Evolutionary conservation across 78 protist genomes (phyloP).

Genomic region (Dictyostelium brefeldianum): DNA sequence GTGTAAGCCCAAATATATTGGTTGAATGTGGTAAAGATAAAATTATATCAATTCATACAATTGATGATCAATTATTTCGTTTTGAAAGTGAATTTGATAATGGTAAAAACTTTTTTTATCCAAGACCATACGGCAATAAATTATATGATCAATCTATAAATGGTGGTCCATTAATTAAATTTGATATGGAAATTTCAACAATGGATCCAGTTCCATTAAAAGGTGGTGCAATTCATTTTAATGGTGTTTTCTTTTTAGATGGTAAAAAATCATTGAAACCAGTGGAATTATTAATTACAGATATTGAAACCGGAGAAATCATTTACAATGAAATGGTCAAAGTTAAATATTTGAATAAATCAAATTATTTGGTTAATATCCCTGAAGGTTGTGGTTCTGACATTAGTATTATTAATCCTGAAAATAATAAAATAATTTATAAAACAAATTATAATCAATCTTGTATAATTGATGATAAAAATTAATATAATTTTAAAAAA

Average conservation of each 20-base stretch:
- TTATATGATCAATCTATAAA: slow-evolving; percentile 7
- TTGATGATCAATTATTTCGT: neutral
- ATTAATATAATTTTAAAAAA: too few species aligned
- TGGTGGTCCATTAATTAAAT: slow-evolving; percentile 7
- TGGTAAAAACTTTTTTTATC: neutral
- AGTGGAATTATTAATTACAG: neutral
- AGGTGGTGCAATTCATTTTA: neutral
- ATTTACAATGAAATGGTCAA: neutral
- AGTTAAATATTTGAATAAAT: neutral
- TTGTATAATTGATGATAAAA: neutral
- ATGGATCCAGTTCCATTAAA: neutral
- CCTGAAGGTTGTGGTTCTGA: neutral
- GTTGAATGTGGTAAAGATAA: slow-evolving; percentile 3
- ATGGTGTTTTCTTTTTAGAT: neutral
- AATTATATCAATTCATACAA: neutral
- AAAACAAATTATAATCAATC: neutral
- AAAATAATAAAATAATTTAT: neutral
- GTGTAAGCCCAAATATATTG: neutral
- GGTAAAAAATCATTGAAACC: neutral
- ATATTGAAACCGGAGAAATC: neutral
- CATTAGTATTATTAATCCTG: neutral
- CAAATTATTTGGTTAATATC: neutral
- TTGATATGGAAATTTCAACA: neutral
- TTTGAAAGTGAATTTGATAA: neutral
- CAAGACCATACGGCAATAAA: neutral